phyloP scores from a whole-genome alignment of 768 basidiomycete species.

The Mycena albidolilacea region DNA sequence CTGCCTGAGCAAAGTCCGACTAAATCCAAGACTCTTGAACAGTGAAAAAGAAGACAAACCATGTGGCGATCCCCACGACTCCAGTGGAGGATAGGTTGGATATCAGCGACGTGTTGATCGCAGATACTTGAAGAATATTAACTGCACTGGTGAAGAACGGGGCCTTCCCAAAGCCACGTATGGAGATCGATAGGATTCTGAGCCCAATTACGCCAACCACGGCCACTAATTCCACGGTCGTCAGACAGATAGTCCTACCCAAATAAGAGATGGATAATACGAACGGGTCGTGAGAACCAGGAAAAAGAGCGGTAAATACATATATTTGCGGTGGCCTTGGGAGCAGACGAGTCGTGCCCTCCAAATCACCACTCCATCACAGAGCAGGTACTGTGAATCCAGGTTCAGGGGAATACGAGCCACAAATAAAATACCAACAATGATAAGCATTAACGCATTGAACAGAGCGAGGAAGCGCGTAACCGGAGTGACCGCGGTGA shows the following conservation, averaged over 20 bases:
- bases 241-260: neutral
- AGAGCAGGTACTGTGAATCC: neutral
- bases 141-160: neutral
- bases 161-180: neutral
- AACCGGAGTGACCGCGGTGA: neutral
- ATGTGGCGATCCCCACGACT: constrained; percentile 25
- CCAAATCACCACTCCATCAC: constrained; percentile 8
- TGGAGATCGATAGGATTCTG: neutral
- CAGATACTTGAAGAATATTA: constrained; percentile 23
- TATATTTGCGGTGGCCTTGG: neutral
- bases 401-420: neutral
- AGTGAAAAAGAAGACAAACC: constrained; percentile 12
- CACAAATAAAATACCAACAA: neutral
- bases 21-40: neutral
- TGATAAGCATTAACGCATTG: neutral
- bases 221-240: neutral
- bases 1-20: constrained; percentile 8
- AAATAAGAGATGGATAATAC: neutral
- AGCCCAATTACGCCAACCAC: constrained; percentile 9
- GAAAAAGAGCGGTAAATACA: constrained; percentile 13
- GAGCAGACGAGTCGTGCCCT: constrained; percentile 8
- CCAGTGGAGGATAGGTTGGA: constrained; percentile 28
- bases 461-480: neutral
- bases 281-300: neutral
- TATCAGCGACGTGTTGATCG: constrained; percentile 1